Conservation (phyloP, 495 filamentous ascomycete genomes). For the Penicillium maclennaniae region DNA sequence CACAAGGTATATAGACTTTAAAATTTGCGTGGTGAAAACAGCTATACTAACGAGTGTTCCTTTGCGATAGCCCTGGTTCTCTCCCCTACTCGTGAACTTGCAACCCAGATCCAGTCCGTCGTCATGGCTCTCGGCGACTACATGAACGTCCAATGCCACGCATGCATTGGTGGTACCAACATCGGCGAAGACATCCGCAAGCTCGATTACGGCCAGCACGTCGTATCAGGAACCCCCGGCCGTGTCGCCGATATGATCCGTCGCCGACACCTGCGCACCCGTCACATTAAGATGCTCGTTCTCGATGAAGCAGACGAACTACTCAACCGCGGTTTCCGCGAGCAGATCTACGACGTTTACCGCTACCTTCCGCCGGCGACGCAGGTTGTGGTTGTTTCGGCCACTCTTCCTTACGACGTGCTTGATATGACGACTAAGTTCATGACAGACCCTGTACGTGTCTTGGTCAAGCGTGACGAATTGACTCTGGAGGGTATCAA, state of each 20-base stretch:
- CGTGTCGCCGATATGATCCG: slow-evolving; percentile 99
- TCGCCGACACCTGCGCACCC: slow-evolving; percentile 86
- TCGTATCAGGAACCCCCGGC: slow-evolving; percentile 93
- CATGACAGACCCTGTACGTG: slow-evolving; percentile 98
- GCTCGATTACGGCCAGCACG: slow-evolving; percentile 93
- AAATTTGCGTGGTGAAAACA: background rate
- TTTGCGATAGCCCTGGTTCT: slow-evolving; percentile 72
- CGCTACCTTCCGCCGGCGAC: slow-evolving; percentile 93
- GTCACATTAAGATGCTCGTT: slow-evolving; percentile 98
- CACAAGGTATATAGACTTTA: slow-evolving; percentile 55
- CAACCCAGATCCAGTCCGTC: slow-evolving; percentile 96
- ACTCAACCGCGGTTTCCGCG: slow-evolving; percentile 89
- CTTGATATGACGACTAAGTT: slow-evolving; percentile 99
- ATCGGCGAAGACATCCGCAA: slow-evolving; percentile 96
- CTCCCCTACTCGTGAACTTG: slow-evolving; percentile 96
- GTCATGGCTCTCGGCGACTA: slow-evolving; percentile 97
- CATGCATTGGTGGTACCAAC: slow-evolving; percentile 97
- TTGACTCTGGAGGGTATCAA: slow-evolving; percentile 97
- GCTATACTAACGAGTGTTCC: slow-evolving; percentile 10
- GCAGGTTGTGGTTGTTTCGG: slow-evolving; percentile 96
- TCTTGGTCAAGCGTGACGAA: slow-evolving; percentile 99
- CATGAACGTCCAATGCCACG: slow-evolving; percentile 99
- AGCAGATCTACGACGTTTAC: slow-evolving; percentile 99
- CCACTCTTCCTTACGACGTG: slow-evolving; percentile 96
- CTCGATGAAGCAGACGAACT: slow-evolving; percentile 96